phyloP scores from a whole-genome alignment of 176 grass and related monocot species.

The Echinochloa phyllopogon region DNA sequence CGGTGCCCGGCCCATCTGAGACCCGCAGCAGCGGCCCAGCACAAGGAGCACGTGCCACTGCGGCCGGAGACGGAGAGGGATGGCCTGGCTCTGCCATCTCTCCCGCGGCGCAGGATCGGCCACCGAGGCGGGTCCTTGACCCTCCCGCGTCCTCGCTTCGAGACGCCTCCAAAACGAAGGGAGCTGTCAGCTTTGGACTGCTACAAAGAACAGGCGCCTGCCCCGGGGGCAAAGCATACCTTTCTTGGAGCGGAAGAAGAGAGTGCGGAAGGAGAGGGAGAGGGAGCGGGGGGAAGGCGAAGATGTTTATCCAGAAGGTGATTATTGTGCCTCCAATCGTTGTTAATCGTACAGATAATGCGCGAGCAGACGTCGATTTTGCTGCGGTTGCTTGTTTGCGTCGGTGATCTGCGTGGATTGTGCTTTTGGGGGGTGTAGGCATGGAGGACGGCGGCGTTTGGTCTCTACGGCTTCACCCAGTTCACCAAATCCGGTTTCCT shows the following conservation, averaged over 20 bases:
- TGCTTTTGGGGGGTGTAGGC: constrained; percentile 42
- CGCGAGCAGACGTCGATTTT: background rate
- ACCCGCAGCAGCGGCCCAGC: background rate
- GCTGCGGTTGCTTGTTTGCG: background rate
- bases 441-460: constrained; percentile 84
- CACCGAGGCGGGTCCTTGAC: constrained; percentile 37
- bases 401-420: constrained; percentile 21
- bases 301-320: constrained; percentile 85
- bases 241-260: constrained; percentile 13
- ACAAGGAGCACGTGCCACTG: background rate
- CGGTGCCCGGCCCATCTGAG: background rate
- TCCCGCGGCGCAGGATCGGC: constrained; percentile 50
- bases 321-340: background rate
- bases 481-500: constrained; percentile 93
- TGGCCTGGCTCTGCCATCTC: constrained; percentile 3
- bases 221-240: background rate
- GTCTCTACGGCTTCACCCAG: constrained; percentile 89
- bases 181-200: background rate
- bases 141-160: background rate
- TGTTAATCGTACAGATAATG: background rate
- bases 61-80: background rate
- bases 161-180: background rate
- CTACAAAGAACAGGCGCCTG: background rate
- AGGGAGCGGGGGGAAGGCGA: background rate
- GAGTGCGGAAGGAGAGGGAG: background rate